These are phyloP conservation scores for Rheum nobile DNA, from an alignment of 148 eudicot genomes.

Conservation along the genomic window DNA sequence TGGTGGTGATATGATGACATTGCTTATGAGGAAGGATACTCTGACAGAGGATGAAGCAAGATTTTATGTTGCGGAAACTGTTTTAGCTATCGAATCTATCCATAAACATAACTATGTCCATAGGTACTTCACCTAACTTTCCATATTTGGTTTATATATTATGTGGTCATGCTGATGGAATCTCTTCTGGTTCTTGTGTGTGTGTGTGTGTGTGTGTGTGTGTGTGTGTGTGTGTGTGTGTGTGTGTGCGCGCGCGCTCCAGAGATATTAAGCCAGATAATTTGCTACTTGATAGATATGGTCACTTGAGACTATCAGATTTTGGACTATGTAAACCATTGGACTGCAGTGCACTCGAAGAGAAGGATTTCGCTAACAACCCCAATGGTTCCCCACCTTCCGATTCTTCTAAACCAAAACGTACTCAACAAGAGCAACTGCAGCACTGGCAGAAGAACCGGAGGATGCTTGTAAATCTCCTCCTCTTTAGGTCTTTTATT, in stretches of 20 bases:
- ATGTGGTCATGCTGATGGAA: not conserved
- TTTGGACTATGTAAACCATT: conserved; percentile 35
- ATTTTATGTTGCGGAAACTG: conserved; percentile 28
- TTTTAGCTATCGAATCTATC: conserved; percentile 31
- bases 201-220: not conserved
- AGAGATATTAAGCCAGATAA: conserved; percentile 40
- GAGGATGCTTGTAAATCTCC: conserved; percentile 20
- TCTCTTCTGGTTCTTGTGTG: not conserved
- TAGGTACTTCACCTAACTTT: conserved; percentile 11
- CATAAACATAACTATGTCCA: conserved; percentile 30
- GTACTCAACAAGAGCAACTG: conserved; percentile 27
- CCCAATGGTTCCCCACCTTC: conserved; percentile 2
- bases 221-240: not conserved
- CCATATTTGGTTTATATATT: not conserved
- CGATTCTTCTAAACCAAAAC: conserved; percentile 10
- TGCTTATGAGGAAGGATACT: conserved; percentile 31
- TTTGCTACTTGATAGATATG: conserved; percentile 24
- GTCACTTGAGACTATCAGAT: conserved; percentile 29
- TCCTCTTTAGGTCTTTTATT: not conserved
- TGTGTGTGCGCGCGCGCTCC: not conserved
- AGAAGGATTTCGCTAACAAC: conserved; percentile 12
- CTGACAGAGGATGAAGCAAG: conserved; percentile 30
- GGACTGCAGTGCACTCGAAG: conserved; percentile 21
- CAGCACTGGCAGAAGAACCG: conserved; percentile 33
- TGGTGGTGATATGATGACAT: conserved; percentile 40